Evolutionary conservation across 441 rosid species (phyloP), one percentile per base, ranked within the genome.

Genomic region (Viola pubescens): DNA sequence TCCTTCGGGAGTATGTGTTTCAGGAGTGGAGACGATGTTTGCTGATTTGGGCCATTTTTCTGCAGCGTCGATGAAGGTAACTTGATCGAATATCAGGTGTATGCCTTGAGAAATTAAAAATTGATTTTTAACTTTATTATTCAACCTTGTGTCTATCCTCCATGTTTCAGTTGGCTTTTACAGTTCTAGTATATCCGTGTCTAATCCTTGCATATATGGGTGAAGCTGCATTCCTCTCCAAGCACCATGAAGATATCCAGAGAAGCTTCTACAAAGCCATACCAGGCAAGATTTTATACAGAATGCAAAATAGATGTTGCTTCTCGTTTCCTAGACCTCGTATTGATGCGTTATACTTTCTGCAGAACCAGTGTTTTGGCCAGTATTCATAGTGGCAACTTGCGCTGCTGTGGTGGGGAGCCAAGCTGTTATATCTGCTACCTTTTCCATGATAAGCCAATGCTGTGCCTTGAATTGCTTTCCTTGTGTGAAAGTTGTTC

Each of bases 1-100:
- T 49, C 48, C n/a, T 42, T 44, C 19, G 52, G 38, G 57, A 8
- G 2, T 43, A 54, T 45, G 54, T 41, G 6, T 57, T 47, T 59
- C 74, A 86, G 94, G 94, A 65, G 87, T 80, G 40, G 89, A 86
- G 75, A 67, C 89, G 8, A 83, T 86, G 94, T 86, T 83, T 71
- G 84, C 94, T 62, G 87, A 86, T 75, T 70, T 86, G 61, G 94
- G 89, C 6, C 94, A 86, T 79, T 86, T 86, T 80, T 77, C 89
- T 64, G 72, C 86, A 53, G 54, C 75, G 14, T 86, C 94, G 41
- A 86, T 83, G 39, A 83, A 77, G 87, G 89, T 86, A 64, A 65
- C 5, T 39, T 48, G 40, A 54, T 60, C 40, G 14, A 39, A 46
- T 50, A 47, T 38, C 39, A 2, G 43, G 53, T 56, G 13, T 11